Evolutionary conservation across 2,329 filamentous ascomycete genomes (phyloP), one percentile per base, ranked within the genome.

Genomic region (Ascochyta pisi): DNA sequence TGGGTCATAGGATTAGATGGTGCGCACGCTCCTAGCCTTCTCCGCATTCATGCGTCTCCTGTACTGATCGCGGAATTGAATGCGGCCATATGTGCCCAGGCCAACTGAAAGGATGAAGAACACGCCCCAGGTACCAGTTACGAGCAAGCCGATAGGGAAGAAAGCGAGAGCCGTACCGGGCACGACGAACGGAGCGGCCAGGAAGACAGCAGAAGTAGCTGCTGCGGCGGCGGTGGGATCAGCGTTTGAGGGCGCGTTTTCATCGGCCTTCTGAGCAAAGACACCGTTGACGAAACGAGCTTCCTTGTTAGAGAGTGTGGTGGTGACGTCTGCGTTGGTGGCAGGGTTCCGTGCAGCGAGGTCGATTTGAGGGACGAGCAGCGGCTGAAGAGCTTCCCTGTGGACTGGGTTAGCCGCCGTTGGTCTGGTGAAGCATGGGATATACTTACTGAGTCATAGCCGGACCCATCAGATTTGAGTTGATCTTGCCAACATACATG

Each of bases 261-360:
- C 77, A 9, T 27, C 57, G 13, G 84, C 77, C 51, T 83, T 78
- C 45, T 82, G 76, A 50, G 88, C 84, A 75, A 92, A 92, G 65
- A 89, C 83, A 47, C 89, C 89, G 13, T 83, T 84, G 35, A 91
- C 83, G 64, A 92, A 92, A 6, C 84, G 83, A 15, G 89, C 88
- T 71, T 91, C 87, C 73, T 88, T 87, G 57, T 85, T 83, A 9
- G 88, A 88, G 46, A 92, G 84, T 31, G 84, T 86, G 45, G 88
- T 88, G 66, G 78, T 82, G 54, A 90, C 79, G 1, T 76, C 73
- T 65, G 79, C 69, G 58, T 85, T 85, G 13, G 75, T 61, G 7
- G 45, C 73, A 26, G 78, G 65, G 63, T 69, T 84, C 37, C 75
- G 78, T n/a, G 82, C 89, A 12, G 83, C 82, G 42, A 92, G 82